A percentile compares a stretch with the other conserved stretches of the same genome.
Conservation (phyloP, 768 basidiomycete genomes). For the Inosperma sp. region DNA sequence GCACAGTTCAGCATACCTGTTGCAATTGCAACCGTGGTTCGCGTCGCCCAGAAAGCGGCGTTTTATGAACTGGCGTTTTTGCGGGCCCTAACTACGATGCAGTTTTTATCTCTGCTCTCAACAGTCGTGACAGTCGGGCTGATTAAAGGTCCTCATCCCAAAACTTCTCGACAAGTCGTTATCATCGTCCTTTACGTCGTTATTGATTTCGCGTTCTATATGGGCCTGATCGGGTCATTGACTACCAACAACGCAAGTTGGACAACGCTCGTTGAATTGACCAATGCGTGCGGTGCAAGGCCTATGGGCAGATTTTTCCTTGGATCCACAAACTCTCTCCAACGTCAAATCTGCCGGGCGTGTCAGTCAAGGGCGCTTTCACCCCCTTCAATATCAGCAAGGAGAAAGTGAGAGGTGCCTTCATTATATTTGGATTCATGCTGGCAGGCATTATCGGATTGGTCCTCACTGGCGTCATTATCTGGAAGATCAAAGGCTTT, state of each 20-base stretch:
- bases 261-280: conserved; percentile 10
- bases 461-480: not conserved
- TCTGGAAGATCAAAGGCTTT: not conserved
- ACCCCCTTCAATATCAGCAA: conserved; percentile 4
- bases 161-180: not conserved
- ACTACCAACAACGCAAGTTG: conserved; percentile 10
- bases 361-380: conserved; percentile 2
- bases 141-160: no score
- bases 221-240: conserved; percentile 14
- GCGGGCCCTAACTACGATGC: conserved; percentile 17
- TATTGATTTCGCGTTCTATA: conserved; percentile 16
- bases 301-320: conserved; percentile 9
- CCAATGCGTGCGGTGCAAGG: conserved; percentile 11
- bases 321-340: conserved; percentile 6
- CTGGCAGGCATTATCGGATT: conserved; percentile 6
- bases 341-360: not conserved
- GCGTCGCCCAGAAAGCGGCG: conserved; percentile 16
- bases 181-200: conserved; percentile 6
- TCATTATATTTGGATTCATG: conserved; percentile 6
- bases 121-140: conserved; percentile 11
- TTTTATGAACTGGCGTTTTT: conserved; percentile 18
- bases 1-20: conserved; percentile 19
- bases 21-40: conserved; percentile 16
- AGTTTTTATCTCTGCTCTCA: conserved; percentile 14
- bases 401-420: not conserved